These are phyloP conservation scores for Plantago major DNA, from an alignment of 257 asterid species.

Conservation along the genomic window DNA sequence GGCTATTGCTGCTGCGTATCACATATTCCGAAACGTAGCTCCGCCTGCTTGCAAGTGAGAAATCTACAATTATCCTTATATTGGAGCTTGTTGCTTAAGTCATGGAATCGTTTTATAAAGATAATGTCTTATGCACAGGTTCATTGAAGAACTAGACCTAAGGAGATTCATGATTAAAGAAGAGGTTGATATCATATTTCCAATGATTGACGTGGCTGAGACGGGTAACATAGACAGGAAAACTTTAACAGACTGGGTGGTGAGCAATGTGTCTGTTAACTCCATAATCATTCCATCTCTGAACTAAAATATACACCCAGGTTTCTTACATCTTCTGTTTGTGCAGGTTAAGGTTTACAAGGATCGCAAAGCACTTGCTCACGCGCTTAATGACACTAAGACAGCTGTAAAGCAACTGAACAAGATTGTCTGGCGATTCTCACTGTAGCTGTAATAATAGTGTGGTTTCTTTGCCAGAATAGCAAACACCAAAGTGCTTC, in stretches of 20 bases:
- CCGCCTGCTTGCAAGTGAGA: slow-evolving; percentile 71
- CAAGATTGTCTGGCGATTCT: slow-evolving; percentile 53
- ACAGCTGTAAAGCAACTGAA: slow-evolving; percentile 73
- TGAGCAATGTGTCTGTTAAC: background rate
- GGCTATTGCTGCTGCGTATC: slow-evolving; percentile 84
- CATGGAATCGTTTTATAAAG: background rate
- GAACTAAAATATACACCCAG: background rate
- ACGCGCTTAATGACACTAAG: slow-evolving; percentile 76
- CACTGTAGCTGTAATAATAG: slow-evolving; percentile 37
- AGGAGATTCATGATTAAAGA: slow-evolving; percentile 82
- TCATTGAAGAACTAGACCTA: slow-evolving; percentile 62
- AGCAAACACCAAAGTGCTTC: slow-evolving; percentile 71
- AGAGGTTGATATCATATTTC: slow-evolving; percentile 61
- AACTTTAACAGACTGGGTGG: slow-evolving; percentile 18
- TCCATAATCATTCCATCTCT: too few relatives aligned
- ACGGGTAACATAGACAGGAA: slow-evolving; percentile 9
- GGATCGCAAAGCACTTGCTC: slow-evolving; percentile 83
- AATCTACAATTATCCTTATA: slow-evolving; percentile 12
- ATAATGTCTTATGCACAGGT: slow-evolving; percentile 29
- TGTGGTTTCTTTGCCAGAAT: slow-evolving; percentile 81
- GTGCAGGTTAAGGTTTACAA: slow-evolving; percentile 84
- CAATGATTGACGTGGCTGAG: slow-evolving; percentile 19
- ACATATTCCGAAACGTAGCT: slow-evolving; percentile 72
- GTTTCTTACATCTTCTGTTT: slow-evolving; percentile 7
- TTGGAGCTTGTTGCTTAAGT: background rate